A percentile compares a stretch with the other conserved stretches of the same genome.
phyloP scores from a whole-genome alignment of 208 protist genomes.

The Trichomonas gallinae region DNA sequence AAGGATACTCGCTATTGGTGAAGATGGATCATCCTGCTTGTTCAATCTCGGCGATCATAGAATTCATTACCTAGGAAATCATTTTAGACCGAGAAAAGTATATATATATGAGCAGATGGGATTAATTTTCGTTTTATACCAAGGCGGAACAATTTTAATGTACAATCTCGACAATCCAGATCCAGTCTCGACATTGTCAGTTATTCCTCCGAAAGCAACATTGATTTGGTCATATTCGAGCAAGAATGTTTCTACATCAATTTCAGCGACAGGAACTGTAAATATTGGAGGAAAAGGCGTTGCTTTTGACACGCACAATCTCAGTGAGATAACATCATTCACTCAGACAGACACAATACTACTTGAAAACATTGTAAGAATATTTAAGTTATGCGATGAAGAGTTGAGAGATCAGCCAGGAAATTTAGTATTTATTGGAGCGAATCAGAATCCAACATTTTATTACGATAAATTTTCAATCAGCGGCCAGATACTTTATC shows the following conservation, averaged over 20 bases:
- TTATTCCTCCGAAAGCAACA: not conserved
- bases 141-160: not conserved
- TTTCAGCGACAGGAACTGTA: not conserved
- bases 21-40: not conserved
- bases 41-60: not conserved
- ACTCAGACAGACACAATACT: not conserved
- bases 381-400: not conserved
- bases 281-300: not conserved
- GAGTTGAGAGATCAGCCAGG: not conserved
- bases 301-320: not conserved
- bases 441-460: not conserved
- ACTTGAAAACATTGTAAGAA: not conserved
- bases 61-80: not conserved
- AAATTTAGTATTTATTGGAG: not conserved
- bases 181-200: not conserved
- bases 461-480: not conserved
- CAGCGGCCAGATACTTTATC: not conserved
- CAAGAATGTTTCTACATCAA: not conserved
- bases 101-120: not conserved
- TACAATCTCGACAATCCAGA: not conserved
- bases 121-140: not conserved
- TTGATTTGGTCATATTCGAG: not conserved
- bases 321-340: not conserved
- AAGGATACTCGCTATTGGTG: not conserved
- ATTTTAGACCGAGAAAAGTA: not conserved